Conservation (phyloP, 106 monocot genomes). For the Dendrobium nobile region DNA sequence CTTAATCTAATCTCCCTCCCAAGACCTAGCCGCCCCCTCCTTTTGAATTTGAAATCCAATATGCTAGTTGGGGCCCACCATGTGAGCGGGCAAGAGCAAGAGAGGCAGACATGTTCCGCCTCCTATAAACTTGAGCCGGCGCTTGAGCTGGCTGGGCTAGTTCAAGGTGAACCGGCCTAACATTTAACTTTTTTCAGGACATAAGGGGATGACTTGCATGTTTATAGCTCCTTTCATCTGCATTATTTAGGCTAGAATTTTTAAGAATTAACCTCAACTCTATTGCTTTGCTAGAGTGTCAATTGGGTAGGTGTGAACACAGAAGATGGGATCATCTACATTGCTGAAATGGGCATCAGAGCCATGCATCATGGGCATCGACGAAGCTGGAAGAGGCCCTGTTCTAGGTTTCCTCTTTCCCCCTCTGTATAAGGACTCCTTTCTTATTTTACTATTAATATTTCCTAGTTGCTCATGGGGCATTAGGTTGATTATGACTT, state of each 20-base stretch:
- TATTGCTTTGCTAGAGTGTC: neutral
- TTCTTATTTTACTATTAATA: neutral
- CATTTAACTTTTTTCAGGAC: too few species aligned
- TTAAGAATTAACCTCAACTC: neutral
- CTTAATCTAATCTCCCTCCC: too few species aligned
- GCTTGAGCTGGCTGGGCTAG: too few species aligned
- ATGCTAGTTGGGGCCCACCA: too few species aligned
- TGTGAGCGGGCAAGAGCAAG: too few species aligned
- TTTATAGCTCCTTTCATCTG: neutral
- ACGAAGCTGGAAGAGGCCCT: constrained; percentile 94
- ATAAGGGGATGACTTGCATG: neutral
- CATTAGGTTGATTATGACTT: neutral
- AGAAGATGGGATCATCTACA: constrained; percentile 24
- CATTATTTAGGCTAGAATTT: neutral
- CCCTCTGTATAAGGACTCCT: neutral
- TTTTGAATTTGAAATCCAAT: too few species aligned
- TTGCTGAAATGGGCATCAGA: constrained; percentile 71
- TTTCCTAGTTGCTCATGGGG: neutral
- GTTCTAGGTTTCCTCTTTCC: constrained; percentile 53
- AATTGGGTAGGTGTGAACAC: neutral
- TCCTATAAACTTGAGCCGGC: too few species aligned
- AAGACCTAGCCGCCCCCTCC: too few species aligned
- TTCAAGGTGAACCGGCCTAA: too few species aligned
- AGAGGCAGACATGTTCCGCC: too few species aligned
- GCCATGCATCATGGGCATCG: constrained; percentile 96